Evolutionary conservation across 2,329 filamentous ascomycete genomes (phyloP).

Genomic region (Ascochyta clinopodiicola): DNA sequence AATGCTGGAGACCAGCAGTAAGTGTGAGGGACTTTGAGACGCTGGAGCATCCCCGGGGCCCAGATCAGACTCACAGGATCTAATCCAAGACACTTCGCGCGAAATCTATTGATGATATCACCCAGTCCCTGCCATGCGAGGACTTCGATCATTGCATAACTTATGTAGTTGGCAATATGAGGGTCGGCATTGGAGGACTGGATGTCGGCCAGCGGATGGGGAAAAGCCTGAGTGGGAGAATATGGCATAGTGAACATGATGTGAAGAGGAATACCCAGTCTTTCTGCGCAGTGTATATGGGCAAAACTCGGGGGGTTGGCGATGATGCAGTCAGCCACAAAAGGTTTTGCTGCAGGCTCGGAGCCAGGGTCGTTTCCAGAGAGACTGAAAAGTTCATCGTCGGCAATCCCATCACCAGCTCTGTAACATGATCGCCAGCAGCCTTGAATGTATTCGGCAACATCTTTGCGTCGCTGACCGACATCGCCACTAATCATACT

Average conservation of each 20-base stretch:
- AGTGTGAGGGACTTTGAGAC: slow-evolving; percentile 51
- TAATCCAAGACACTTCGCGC: slow-evolving; percentile 50
- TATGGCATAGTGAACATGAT: slow-evolving; percentile 73
- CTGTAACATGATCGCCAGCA: slow-evolving; percentile 38
- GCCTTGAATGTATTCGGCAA: slow-evolving; percentile 4
- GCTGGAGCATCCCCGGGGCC: slow-evolving; percentile 47
- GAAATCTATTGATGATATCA: slow-evolving; percentile 55
- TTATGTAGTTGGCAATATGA: slow-evolving; percentile 51
- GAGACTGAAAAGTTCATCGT: slow-evolving; percentile 42
- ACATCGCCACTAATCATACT: slow-evolving; percentile 3
- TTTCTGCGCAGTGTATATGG: slow-evolving; percentile 75
- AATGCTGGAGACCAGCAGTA: slow-evolving; percentile 55
- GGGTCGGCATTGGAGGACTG: slow-evolving; percentile 40
- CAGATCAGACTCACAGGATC: slow-evolving; percentile 47
- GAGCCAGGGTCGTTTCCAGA: slow-evolving; percentile 31
- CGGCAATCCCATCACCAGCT: slow-evolving; percentile 36
- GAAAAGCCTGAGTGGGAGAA: slow-evolving; percentile 53
- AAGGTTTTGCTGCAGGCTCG: slow-evolving; percentile 58
- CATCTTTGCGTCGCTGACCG: not conserved
- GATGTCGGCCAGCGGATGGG: slow-evolving; percentile 60
- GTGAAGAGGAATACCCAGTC: slow-evolving; percentile 73
- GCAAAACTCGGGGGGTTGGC: slow-evolving; percentile 80
- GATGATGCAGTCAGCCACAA: slow-evolving; percentile 80
- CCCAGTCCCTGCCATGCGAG: slow-evolving; percentile 60
- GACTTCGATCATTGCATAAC: slow-evolving; percentile 56